Evolutionary conservation across 306 rosid species (phyloP), one percentile per base, ranked within the genome.

Genomic region (Sicyos edulis): DNA sequence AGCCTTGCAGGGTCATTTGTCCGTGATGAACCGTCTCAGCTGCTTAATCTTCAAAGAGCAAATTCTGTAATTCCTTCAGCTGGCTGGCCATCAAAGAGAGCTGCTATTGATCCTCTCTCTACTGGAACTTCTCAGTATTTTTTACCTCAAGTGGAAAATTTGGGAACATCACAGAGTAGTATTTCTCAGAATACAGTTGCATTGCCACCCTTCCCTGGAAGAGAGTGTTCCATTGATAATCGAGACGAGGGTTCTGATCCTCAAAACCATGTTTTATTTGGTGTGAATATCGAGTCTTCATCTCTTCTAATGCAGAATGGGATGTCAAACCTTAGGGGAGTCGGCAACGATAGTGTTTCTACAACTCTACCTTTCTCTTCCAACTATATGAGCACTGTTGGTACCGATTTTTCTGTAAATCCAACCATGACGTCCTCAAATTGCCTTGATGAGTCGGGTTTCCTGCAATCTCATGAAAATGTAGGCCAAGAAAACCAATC

Each of bases 131-230:
- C 69, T 47, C 96, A 85, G 72, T 87, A 85, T 74, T 77, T 71
- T 77, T 77, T 93, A 45, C 91, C 96, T 75, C 98, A 86, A 77
- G 78, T 80, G 50, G 96, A 90, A 65, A 95, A 85, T 70, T 76
- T 92, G 71, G 95, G 88, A 63, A 84, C 78, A 74, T 82, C 87
- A 7, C 96, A 74, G 57, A 77, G 75, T 50, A 54, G 75, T 71
- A 78, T 88, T 63, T 83, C 92, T 51, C 89, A 80, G 45, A 83
- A 80, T 83, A 74, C 87, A 56, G 53, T 88, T 74, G 80, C 96
- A 8, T 84, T 95, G 80, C 99, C 99, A 8, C 99, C 99, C 21
- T 95, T 95, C 81, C 99, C 99, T 12, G 99, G 99, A 42, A 87
- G 92, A 82, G 99, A 89, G 76, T 89, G 91, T 84, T 59, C 89